Percentiles rank a stretch among this genome's conserved stretches.
Evolutionary conservation across 2,329 filamentous ascomycete genomes (phyloP).

Genomic region (Plectosphaerella sp.): DNA sequence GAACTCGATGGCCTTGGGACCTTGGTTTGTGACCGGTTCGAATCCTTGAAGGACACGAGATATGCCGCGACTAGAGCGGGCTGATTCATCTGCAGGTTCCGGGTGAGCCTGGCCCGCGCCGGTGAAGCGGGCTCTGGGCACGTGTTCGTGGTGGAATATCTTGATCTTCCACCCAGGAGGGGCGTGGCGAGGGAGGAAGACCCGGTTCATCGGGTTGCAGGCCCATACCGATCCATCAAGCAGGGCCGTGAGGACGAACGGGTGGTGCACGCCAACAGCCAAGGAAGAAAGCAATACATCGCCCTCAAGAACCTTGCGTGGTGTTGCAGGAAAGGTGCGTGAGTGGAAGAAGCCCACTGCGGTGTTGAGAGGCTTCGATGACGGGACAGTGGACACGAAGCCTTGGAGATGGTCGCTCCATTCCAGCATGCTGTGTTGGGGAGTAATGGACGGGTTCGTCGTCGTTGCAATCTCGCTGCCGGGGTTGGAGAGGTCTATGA

Average conservation of each 20-base stretch:
- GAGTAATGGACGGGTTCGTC: conserved; percentile 42
- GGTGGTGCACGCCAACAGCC: conserved; percentile 44
- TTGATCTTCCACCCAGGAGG: conserved; percentile 33
- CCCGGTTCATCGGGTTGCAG: conserved; percentile 38
- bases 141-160: conserved; percentile 52
- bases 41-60: conserved; percentile 50
- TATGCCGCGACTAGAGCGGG: conserved; percentile 31
- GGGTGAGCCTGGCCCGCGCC: neutral
- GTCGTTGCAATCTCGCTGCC: conserved; percentile 50
- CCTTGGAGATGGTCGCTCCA: conserved; percentile 54
- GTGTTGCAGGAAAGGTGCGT: conserved; percentile 46
- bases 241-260: conserved; percentile 48
- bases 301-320: conserved; percentile 46
- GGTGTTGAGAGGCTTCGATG: conserved; percentile 47
- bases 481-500: conserved; percentile 49
- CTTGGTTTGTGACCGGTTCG: conserved; percentile 42
- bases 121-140: conserved; percentile 24
- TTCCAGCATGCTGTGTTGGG: conserved; percentile 47
- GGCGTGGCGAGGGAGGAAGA: conserved; percentile 33
- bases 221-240: conserved; percentile 50
- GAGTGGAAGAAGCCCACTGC: conserved; percentile 47
- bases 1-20: conserved; percentile 26
- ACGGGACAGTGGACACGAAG: conserved; percentile 48
- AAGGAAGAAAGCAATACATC: conserved; percentile 47
- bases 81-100: neutral